A percentile compares a stretch with the other conserved stretches of the same genome.
Evolutionary conservation across 2,329 filamentous ascomycete species (phyloP).

Genomic region (Fusarium sp.): DNA sequence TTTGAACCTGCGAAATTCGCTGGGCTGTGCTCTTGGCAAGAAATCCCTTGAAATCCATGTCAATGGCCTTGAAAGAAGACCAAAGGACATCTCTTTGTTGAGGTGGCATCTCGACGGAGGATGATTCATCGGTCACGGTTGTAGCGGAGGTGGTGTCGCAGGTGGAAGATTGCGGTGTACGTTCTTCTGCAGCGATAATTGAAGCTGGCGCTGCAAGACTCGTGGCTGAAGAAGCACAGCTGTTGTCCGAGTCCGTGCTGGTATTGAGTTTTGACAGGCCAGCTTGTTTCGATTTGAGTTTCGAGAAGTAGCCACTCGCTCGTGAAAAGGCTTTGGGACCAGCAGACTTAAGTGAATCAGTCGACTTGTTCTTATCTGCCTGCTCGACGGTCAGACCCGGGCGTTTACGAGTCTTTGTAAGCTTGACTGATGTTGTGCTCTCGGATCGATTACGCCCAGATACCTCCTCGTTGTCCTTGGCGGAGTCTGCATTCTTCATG

Average conservation of each 20-base stretch:
- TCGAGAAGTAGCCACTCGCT: conserved; percentile 59
- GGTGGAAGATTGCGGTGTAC: conserved; percentile 50
- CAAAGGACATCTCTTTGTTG: conserved; percentile 61
- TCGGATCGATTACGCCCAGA: conserved; percentile 38
- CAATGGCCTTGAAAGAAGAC: conserved; percentile 63
- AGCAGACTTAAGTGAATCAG: conserved; percentile 49
- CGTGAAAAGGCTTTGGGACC: conserved; percentile 52
- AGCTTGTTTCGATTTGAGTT: conserved; percentile 56
- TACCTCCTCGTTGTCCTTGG: conserved; percentile 32
- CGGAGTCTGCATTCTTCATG: conserved; percentile 41
- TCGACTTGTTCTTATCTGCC: conserved; percentile 35
- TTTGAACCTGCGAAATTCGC: conserved; percentile 78
- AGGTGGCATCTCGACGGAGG: conserved; percentile 54
- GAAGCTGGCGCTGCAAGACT: conserved; percentile 55
- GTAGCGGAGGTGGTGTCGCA: conserved; percentile 50
- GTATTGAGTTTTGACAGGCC: conserved; percentile 51
- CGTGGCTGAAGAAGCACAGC: conserved; percentile 57
- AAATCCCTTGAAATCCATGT: conserved; percentile 64
- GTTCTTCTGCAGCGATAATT: conserved; percentile 45
- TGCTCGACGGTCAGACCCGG: conserved; percentile 42
- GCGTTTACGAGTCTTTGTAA: conserved; percentile 41
- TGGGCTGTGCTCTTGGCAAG: conserved; percentile 74
- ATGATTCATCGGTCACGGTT: conserved; percentile 55
- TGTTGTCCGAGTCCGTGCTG: conserved; percentile 51
- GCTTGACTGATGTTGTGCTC: conserved; percentile 35